Evolutionary conservation across 164 flowering plant genomes (phyloP).

Genomic region (Vitis rotundifolia): DNA sequence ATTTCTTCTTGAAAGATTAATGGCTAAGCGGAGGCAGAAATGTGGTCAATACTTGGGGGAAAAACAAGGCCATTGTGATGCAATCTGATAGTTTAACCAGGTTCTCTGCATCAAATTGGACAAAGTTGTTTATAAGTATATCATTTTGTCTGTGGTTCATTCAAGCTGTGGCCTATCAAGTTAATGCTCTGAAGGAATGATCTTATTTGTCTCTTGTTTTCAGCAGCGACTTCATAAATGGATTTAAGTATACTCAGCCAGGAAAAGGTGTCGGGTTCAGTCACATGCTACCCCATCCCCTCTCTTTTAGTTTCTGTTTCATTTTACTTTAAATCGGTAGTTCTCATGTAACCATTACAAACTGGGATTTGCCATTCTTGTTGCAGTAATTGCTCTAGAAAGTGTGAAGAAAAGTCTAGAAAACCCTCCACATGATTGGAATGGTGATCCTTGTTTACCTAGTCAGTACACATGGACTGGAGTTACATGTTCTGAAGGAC

Average conservation of each 20-base stretch:
- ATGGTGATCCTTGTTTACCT: constrained; percentile 92
- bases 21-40: too few relatives aligned
- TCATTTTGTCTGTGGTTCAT: neutral
- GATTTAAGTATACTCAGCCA: neutral
- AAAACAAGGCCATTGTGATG: neutral
- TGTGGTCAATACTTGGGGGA: neutral
- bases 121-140: neutral
- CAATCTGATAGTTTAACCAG: neutral
- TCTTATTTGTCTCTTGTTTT: neutral
- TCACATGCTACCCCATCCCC: neutral
- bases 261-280: neutral
- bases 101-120: neutral
- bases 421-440: constrained; percentile 78
- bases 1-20: neutral
- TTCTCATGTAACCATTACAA: neutral
- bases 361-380: neutral
- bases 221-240: neutral
- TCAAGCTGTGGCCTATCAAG: neutral
- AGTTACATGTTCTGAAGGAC: constrained; percentile 70
- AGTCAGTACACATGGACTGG: constrained; percentile 77
- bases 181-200: neutral
- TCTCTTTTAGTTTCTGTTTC: neutral
- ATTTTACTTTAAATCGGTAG: neutral
- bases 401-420: constrained; percentile 41
- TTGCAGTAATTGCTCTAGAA: constrained; percentile 67